These are phyloP conservation scores for Pisolithus marmoratus DNA, from an alignment of 768 basidiomycete species.

Conservation along the genomic window DNA sequence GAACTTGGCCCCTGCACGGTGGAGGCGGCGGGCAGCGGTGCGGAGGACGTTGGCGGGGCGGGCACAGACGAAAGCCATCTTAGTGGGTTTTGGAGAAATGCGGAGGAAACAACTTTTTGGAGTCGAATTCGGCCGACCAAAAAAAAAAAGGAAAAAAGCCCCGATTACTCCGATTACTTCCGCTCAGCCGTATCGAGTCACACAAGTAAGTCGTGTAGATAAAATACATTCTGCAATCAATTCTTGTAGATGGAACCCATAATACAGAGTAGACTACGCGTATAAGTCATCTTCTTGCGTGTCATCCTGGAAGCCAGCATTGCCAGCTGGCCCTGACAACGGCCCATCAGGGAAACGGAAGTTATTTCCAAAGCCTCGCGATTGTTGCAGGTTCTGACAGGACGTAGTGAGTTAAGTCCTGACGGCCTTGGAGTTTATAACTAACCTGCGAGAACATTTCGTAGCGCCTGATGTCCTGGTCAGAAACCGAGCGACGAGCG, in stretches of 20 bases:
- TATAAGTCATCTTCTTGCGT: constrained; percentile 88
- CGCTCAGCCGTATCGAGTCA: neutral
- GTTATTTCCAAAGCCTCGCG: constrained; percentile 86
- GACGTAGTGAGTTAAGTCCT: constrained; percentile 3
- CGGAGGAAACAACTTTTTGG: neutral
- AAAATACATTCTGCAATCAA: neutral
- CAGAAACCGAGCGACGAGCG: constrained; percentile 94
- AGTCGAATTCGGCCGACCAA: neutral
- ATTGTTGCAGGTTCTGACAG: constrained; percentile 80
- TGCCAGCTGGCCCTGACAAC: constrained; percentile 43
- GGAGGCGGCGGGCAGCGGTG: constrained; percentile 59
- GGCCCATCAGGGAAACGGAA: constrained; percentile 94
- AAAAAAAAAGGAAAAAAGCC: neutral
- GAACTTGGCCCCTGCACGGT: constrained; percentile 40
- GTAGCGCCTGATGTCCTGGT: constrained; percentile 94
- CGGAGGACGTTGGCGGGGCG: constrained; percentile 65
- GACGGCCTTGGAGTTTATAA: neutral
- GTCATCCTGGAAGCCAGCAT: constrained; percentile 81
- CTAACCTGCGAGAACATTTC: constrained; percentile 94
- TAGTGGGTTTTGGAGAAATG: constrained; percentile 25
- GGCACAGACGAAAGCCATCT: constrained; percentile 55
- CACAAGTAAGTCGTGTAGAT: neutral
- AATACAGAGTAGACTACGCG: constrained; percentile 39
- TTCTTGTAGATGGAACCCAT: neutral
- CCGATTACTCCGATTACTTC: neutral